phyloP scores from a whole-genome alignment of 1,139 yeast genomes.

The Geotrichum australiense region DNA sequence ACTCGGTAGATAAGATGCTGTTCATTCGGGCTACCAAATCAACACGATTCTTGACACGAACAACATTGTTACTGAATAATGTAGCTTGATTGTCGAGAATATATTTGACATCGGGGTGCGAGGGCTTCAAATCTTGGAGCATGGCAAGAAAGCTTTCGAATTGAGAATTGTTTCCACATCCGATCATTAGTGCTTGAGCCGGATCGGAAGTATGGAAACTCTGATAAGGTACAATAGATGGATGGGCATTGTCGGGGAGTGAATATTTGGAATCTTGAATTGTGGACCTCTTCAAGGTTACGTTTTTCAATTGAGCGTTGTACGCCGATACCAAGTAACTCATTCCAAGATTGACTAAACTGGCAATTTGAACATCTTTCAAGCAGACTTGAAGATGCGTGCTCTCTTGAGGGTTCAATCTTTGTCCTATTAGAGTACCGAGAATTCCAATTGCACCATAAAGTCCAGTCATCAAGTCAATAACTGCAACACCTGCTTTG shows the following conservation, averaged over 20 bases:
- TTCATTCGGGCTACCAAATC: slow-evolving; percentile 33
- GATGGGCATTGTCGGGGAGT: slow-evolving; percentile 26
- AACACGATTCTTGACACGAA: slow-evolving; percentile 34
- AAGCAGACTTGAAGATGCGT: slow-evolving; percentile 34
- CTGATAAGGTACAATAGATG: slow-evolving; percentile 40
- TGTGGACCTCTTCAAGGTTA: too few relatives aligned
- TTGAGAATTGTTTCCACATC: slow-evolving; percentile 7
- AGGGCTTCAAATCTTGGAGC: neutral
- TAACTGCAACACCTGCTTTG: slow-evolving; percentile 41
- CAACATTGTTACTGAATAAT: slow-evolving; percentile 34
- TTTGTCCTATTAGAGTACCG: slow-evolving; percentile 25
- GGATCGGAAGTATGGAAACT: slow-evolving; percentile 26
- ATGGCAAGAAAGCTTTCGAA: neutral
- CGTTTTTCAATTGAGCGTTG: slow-evolving; percentile 2
- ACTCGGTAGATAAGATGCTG: slow-evolving; percentile 28
- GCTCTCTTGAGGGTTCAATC: slow-evolving; percentile 29
- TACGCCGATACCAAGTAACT: neutral
- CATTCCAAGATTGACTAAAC: slow-evolving; percentile 36
- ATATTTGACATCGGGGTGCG: neutral
- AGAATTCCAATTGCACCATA: slow-evolving; percentile 22
- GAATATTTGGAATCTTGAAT: slow-evolving; percentile 4
- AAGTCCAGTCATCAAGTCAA: slow-evolving; percentile 39
- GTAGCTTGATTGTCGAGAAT: slow-evolving; percentile 22
- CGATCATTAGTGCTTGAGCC: slow-evolving; percentile 2
- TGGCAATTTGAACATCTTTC: slow-evolving; percentile 38